Evolutionary conservation across 768 basidiomycete species (phyloP), one percentile per base, ranked within the genome.

Genomic region (Neoboletus magnificus): DNA sequence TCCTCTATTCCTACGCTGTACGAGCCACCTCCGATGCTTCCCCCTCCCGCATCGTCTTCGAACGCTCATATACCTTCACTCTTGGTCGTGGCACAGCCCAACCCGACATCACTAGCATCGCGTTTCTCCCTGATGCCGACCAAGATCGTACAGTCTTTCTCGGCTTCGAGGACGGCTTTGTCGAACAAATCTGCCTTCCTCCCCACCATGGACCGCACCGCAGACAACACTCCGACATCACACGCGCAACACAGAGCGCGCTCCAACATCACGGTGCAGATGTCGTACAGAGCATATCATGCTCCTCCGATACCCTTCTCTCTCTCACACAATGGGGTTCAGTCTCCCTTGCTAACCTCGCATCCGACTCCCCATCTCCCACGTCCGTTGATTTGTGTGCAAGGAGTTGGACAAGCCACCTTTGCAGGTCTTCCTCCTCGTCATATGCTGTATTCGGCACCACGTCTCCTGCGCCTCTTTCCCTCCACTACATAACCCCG

Each of bases 381-480:
- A 59, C 70, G 0, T 64, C 71, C 33, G 66, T 85, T 37, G 68
- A 81, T 43, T 68, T 90, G 35, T 67, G 76, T 41, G 58, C 71
- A 4, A 83, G 82, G 40, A 80, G 83, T 61, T 92, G 90, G 90
- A 70, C 77, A 7, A 79, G 82, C 20, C 75, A 84, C 59, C 78
- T 91, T 50, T 82, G 74, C 50, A 69, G 79, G 45, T 66, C 75
- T 10, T 72, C 82, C 15, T 76, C 82, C 4, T 69, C 76, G 0
- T 79, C 86, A 13, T 89, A 82, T 55, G 85, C 85, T 11, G 84
- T 82, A 10, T 85, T 92, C 54, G 89, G 89, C 10, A 80, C 81
- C 10, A 85, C 85, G 2, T 69, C 73, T 2, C 76, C 76, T n/a
- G 29, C 52, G 35, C 87, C 90, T 4, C 76, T 91, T 29, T 73